These are phyloP conservation scores for Ulota crispa DNA, from an alignment of 225 moss, liverwort and hornwort genomes.

Conservation along the genomic window DNA sequence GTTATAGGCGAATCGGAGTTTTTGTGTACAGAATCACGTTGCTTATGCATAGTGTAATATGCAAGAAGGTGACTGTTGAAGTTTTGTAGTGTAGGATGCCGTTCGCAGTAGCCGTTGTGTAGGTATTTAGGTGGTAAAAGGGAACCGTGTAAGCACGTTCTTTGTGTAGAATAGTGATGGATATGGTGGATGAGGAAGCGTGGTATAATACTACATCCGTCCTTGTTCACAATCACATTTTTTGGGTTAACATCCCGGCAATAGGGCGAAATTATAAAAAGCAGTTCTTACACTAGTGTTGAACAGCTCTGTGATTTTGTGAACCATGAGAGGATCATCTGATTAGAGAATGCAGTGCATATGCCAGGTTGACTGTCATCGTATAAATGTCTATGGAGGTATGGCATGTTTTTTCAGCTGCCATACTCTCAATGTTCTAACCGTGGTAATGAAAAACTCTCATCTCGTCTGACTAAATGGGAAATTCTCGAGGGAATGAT, in stretches of 20 bases:
- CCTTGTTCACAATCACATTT: background rate
- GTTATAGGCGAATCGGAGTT: background rate
- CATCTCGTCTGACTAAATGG: no score
- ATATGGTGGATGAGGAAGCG: background rate
- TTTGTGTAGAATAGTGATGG: background rate
- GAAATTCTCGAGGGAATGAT: background rate
- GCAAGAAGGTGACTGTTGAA: background rate
- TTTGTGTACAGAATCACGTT: background rate
- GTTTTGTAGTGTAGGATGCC: conserved; percentile 1
- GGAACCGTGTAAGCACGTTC: background rate
- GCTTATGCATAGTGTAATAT: background rate
- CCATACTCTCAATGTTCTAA: background rate
- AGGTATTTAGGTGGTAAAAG: background rate
- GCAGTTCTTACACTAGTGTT: fast-evolving
- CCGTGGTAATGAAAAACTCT: background rate
- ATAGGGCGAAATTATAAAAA: background rate
- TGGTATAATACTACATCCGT: background rate
- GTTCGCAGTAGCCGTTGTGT: background rate
- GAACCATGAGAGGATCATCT: fast-evolving
- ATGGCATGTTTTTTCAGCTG: no score
- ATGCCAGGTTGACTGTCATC: no score
- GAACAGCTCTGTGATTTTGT: background rate
- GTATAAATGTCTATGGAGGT: no score
- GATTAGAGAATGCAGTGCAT: background rate
- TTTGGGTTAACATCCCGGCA: background rate